phyloP scores from a whole-genome alignment of 805 yeast species.

The Candida dajiaensis region DNA sequence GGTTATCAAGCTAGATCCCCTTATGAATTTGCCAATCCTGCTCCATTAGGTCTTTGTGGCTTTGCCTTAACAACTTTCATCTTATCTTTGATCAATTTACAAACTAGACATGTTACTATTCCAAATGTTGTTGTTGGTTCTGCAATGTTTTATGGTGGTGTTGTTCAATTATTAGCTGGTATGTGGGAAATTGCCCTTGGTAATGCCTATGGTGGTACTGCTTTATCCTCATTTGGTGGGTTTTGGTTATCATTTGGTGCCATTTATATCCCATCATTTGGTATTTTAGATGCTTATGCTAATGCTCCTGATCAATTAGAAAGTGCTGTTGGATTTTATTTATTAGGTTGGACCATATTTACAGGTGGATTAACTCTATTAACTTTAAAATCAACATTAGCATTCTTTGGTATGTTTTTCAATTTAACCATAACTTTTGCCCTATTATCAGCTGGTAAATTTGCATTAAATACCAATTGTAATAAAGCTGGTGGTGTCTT shows the following conservation, averaged over 20 bases:
- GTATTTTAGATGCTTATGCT: slow-evolving; percentile 39
- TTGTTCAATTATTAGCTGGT: slow-evolving; percentile 55
- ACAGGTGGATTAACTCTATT: slow-evolving; percentile 39
- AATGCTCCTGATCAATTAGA: slow-evolving; percentile 32
- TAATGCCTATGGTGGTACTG: slow-evolving; percentile 59
- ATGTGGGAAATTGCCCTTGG: slow-evolving; percentile 64
- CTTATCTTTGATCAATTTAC: slow-evolving; percentile 45
- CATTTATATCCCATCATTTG: slow-evolving; percentile 46
- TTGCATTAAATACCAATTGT: slow-evolving; percentile 32
- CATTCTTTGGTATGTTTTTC: slow-evolving; percentile 41
- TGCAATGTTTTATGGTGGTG: slow-evolving; percentile 61
- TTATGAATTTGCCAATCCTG: slow-evolving; percentile 55
- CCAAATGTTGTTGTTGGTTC: slow-evolving; percentile 55
- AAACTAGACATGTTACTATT: slow-evolving; percentile 50
- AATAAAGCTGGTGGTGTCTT: slow-evolving; percentile 55
- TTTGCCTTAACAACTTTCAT: slow-evolving; percentile 62
- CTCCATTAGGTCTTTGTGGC: slow-evolving; percentile 57
- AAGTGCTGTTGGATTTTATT: slow-evolving; percentile 46
- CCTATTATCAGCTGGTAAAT: slow-evolving; percentile 38
- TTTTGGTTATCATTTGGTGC: slow-evolving; percentile 66
- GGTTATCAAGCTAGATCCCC: slow-evolving; percentile 43
- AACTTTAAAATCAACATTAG: slow-evolving; percentile 44
- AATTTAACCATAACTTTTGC: slow-evolving; percentile 43
- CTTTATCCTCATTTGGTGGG: slow-evolving; percentile 38
- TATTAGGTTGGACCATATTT: slow-evolving; percentile 51